A percentile compares a stretch with the other conserved stretches of the same genome.
Conservation (phyloP, 225 moss, liverwort and hornwort genomes). For the Takakia lepidozioides region DNA sequence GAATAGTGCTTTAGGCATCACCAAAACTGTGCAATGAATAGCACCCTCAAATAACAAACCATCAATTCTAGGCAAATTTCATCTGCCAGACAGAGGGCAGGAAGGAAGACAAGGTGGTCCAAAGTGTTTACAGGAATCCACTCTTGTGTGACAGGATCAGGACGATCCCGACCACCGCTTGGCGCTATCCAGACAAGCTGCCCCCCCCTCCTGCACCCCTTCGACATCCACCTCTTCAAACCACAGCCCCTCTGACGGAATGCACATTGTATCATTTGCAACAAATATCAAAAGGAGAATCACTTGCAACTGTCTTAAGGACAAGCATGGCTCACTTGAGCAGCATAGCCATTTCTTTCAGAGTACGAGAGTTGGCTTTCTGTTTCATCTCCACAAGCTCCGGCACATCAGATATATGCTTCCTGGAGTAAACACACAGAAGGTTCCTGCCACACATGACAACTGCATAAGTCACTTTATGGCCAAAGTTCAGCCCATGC, state of each 20-base stretch:
- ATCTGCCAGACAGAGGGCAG: not conserved
- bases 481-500: no score
- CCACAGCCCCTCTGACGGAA: no score
- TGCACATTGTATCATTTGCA: not conserved
- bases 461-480: no score
- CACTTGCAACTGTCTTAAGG: not conserved
- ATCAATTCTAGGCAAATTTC: not conserved
- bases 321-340: slow-evolving; percentile 44
- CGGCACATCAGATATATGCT: slow-evolving; percentile 81
- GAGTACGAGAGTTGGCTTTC: slow-evolving; percentile 70
- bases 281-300: not conserved
- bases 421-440: slow-evolving; percentile 88
- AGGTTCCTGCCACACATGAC: slow-evolving; percentile 58
- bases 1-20: no score
- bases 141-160: slow-evolving; percentile 66
- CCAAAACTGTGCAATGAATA: not conserved
- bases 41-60: not conserved
- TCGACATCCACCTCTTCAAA: slow-evolving; percentile 6
- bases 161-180: slow-evolving; percentile 97
- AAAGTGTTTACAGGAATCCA: slow-evolving; percentile 86
- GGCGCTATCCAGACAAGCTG: slow-evolving; percentile 94
- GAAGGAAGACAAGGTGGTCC: no score
- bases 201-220: slow-evolving; percentile 65
- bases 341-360: slow-evolving; percentile 71
- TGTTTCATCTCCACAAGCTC: slow-evolving; percentile 72